Evolutionary conservation across 768 basidiomycete genomes (phyloP), one percentile per base, ranked within the genome.

Genomic region (Trametes maxima): DNA sequence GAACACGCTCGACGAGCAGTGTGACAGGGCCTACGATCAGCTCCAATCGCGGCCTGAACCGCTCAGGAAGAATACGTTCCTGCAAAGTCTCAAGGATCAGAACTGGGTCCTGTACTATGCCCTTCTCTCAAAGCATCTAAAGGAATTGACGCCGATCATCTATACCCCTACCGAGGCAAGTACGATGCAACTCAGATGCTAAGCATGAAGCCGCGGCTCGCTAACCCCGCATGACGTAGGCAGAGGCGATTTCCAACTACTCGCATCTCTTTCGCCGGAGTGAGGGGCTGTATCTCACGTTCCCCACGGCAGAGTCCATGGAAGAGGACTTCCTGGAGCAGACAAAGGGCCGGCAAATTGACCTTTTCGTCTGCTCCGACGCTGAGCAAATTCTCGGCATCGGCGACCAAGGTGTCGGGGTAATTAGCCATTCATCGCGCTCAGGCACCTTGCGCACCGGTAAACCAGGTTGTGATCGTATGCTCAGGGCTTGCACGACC

Each of bases 301-400:
- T 85, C 59, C 75, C 82, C 0, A 71, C 86, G 60, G 75, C 78
- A 60, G 83, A 89, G 47, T 72, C 78, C 7, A 91, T 94, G 88
- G 89, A 92, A 68, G 80, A 86, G 63, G 86, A 87, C 63, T 90
- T 90, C 68, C 71, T 92, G 22, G 87, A 88, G 66, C 84, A 86
- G 67, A 86, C 82, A 1, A 77, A 75, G 35, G 84, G 81, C 11
- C 75, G 80, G n/a, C 75, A 86, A 19, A 84, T 95, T 55, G 88
- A 94, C 62, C 77, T 95, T 28, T 78, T 95, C 55, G 91, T 95
- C 25, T 88, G 88, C 50, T 90, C 91, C 0, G 94, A 95, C 70
- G 85, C 88, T 3, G 92, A 94, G 66, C 89, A 90, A 2, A 94
- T 95, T 61, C 76, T 95, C 13, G 93, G 93, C 19, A 86, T 87